Evolutionary conservation across 257 asterid genomes (phyloP).

Genomic region (Solanum peruvianum): DNA sequence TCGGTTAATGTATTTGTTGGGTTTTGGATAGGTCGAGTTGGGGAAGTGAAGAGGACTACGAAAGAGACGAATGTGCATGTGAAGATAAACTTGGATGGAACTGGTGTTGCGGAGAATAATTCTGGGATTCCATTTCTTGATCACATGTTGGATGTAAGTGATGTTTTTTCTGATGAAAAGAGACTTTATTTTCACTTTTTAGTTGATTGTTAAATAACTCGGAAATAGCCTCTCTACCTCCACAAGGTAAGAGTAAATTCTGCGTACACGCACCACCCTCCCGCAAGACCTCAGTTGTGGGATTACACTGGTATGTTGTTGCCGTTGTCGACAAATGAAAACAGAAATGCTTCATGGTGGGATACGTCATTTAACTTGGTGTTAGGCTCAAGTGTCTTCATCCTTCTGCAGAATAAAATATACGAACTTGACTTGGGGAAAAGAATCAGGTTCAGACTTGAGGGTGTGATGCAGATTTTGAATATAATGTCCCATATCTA

Average conservation of each 20-base stretch:
- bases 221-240: neutral
- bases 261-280: neutral
- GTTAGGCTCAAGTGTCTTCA: neutral
- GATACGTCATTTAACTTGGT: neutral
- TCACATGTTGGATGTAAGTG: conserved; percentile 92
- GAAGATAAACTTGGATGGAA: conserved; percentile 81
- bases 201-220: neutral
- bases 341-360: neutral
- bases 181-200: too few relatives aligned
- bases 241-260: neutral
- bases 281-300: neutral
- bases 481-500: neutral
- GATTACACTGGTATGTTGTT: neutral
- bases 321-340: neutral
- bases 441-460: neutral
- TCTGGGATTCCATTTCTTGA: conserved; percentile 90
- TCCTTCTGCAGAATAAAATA: neutral
- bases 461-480: neutral
- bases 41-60: conserved; percentile 90
- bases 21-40: conserved; percentile 41
- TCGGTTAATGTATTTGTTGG: neutral
- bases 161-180: neutral
- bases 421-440: neutral
- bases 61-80: conserved; percentile 82
- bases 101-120: conserved; percentile 65